Percentiles rank a stretch among this genome's conserved stretches.
phyloP scores from a whole-genome alignment of 2,329 filamentous ascomycete species.

The Venturia nashicola region DNA sequence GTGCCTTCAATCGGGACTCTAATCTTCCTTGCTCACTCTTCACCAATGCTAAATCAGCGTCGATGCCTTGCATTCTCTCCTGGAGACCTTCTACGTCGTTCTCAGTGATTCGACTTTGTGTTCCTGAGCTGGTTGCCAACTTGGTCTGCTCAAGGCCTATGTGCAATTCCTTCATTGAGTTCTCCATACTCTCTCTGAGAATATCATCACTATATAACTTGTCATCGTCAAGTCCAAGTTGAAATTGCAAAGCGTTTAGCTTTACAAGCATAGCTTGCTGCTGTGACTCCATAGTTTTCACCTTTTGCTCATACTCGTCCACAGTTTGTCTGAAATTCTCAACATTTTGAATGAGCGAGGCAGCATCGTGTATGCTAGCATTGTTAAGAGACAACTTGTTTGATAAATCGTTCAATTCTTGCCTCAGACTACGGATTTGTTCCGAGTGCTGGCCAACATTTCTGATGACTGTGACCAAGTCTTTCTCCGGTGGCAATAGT shows the following conservation, averaged over 20 bases:
- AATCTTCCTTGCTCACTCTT: background rate
- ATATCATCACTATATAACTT: background rate
- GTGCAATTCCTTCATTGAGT: background rate
- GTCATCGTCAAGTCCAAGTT: background rate
- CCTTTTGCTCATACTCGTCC: background rate
- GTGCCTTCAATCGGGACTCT: background rate
- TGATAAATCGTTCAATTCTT: background rate
- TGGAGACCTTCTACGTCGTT: background rate
- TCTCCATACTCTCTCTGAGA: background rate
- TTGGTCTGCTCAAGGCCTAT: background rate
- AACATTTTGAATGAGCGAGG: background rate
- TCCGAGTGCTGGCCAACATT: background rate
- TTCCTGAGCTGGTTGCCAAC: background rate
- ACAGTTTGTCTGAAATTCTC: background rate
- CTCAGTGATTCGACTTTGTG: background rate
- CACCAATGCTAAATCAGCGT: background rate
- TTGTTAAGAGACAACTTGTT: background rate
- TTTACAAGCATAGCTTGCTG: background rate
- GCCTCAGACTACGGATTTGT: background rate
- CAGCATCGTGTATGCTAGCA: background rate
- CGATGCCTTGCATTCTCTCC: background rate
- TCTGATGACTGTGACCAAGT: background rate
- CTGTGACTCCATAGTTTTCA: background rate
- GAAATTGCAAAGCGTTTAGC: background rate
- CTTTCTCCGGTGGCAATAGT: background rate